Base-by-base conservation (phyloP, 176 grass and related monocot genomes). In the Elymus sibiricus region DNA sequence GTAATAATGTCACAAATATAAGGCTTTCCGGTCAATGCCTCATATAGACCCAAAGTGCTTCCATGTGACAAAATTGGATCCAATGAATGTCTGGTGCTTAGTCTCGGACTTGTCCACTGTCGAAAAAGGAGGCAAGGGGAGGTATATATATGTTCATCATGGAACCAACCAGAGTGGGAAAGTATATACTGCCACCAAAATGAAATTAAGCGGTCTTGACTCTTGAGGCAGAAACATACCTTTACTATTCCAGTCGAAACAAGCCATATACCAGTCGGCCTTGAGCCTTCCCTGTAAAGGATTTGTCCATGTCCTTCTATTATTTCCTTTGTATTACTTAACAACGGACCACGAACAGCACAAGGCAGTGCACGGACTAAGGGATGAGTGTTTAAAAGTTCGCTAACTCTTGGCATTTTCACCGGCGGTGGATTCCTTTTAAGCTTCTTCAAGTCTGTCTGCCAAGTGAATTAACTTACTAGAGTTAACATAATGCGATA, bases 371-470 rank as follows among this genome's bases (percentile, higher is more conserved):
- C 91, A 68, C 95, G 93, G 37, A 94, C 80, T 62, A 98, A 82
- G 86, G 95, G 95, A 92, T 98, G 95, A 6, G 91, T 69, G 28
- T 78, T 86, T 55, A 98, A 75, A 77, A 90, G 91, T 27, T 98
- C 90, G 74, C 78, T 76, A 24, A 94, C 88, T 93, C 87, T 95
- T 67, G 95, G 91, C 95, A 98, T 94, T 95, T 94, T 92, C 60
- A 92, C 95, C 82, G 94, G 64, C n/a, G 95, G 95, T 80, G 95
- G 95, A 71, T 98, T 98, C 86, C 95, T 92, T 53, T 88, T 85
- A 42, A 98, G 79, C 76, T 86, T 98, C 82, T 98, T 98, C 78
- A 98, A 83, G 74, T 98, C 93, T 47, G 83, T 98, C 95, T 98
- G 91, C 85, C 83, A 86, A 87, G 82, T 83, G 66, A 83, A 86